phyloP scores from a whole-genome alignment of 192 early-diverging fungal species.

The Coemansia sp. region DNA sequence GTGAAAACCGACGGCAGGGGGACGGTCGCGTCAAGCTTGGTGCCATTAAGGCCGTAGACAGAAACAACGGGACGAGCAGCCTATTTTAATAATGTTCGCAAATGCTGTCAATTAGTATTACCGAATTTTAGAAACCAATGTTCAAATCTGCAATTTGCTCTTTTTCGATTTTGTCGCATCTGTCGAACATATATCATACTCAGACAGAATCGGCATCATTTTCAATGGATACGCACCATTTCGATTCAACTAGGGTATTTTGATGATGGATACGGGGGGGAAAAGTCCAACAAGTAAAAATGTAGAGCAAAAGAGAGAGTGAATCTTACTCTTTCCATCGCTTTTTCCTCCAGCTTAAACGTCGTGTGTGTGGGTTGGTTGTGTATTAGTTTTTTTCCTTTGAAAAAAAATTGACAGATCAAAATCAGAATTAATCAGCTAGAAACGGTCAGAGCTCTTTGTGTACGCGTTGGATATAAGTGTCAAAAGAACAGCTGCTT shows the following conservation, averaged over 20 bases:
- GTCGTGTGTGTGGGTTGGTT: no score
- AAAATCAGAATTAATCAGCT: no score
- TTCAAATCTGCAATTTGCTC: no score
- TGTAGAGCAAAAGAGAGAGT: not conserved
- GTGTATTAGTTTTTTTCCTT: no score
- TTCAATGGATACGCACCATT: slow-evolving; percentile 8
- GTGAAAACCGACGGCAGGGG: slow-evolving; percentile 90
- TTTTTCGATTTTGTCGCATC: no score
- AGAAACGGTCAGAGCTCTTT: no score
- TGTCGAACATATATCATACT: not conserved
- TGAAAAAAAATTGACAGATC: no score
- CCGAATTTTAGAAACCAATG: slow-evolving; percentile 4
- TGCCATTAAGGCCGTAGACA: slow-evolving; percentile 82
- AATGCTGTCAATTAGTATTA: not conserved
- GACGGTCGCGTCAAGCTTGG: slow-evolving; percentile 71
- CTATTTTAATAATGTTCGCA: slow-evolving; percentile 15
- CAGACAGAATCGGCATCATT: not conserved
- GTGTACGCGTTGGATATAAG: no score
- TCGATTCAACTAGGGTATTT: slow-evolving; percentile 1
- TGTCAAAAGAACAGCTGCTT: no score
- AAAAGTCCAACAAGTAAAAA: not conserved
- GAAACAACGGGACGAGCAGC: slow-evolving; percentile 83
- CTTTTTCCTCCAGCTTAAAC: no score
- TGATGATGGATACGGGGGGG: not conserved
- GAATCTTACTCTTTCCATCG: not conserved